phyloP scores from a whole-genome alignment of 2,329 filamentous ascomycete species.

The Clonostachys rhizophaga region DNA sequence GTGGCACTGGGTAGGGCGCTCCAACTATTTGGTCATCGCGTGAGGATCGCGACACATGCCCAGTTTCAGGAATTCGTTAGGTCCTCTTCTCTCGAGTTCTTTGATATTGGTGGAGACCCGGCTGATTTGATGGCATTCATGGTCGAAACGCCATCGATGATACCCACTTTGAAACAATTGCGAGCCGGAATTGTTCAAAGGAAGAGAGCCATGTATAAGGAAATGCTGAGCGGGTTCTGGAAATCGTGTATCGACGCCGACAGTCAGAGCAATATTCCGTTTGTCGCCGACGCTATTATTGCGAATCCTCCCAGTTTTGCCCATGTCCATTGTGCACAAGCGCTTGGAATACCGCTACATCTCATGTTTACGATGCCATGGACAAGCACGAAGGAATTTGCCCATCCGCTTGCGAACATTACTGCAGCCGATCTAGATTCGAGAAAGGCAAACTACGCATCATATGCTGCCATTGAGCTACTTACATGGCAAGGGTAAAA shows the following conservation, averaged over 20 bases:
- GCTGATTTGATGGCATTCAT: slow-evolving; percentile 93
- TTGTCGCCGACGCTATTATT: slow-evolving; percentile 83
- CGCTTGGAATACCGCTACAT: slow-evolving; percentile 89
- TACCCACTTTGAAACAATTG: slow-evolving; percentile 76
- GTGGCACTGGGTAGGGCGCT: slow-evolving; percentile 93
- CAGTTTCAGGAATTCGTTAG: slow-evolving; percentile 90
- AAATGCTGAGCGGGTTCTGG: slow-evolving; percentile 22
- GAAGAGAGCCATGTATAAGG: slow-evolving; percentile 74
- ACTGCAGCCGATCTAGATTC: slow-evolving; percentile 19
- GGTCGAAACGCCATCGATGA: slow-evolving; percentile 89
- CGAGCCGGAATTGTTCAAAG: slow-evolving; percentile 93
- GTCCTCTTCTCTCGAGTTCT: slow-evolving; percentile 91
- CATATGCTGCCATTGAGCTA: slow-evolving; percentile 91
- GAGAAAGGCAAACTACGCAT: slow-evolving; percentile 80
- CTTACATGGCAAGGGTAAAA: slow-evolving; percentile 66
- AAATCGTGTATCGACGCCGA: slow-evolving; percentile 17
- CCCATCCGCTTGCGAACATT: slow-evolving; percentile 90
- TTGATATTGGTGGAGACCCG: slow-evolving; percentile 83
- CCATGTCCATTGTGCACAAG: slow-evolving; percentile 95
- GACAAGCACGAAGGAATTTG: slow-evolving; percentile 92
- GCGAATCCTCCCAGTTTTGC: slow-evolving; percentile 97
- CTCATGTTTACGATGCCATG: slow-evolving; percentile 98
- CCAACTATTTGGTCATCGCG: slow-evolving; percentile 78
- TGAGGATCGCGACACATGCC: slow-evolving; percentile 86
- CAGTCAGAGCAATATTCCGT: slow-evolving; percentile 51